Evolutionary conservation across 805 yeast species (phyloP), one percentile per base, ranked within the genome.

Genomic region (Geotrichum ghanense): DNA sequence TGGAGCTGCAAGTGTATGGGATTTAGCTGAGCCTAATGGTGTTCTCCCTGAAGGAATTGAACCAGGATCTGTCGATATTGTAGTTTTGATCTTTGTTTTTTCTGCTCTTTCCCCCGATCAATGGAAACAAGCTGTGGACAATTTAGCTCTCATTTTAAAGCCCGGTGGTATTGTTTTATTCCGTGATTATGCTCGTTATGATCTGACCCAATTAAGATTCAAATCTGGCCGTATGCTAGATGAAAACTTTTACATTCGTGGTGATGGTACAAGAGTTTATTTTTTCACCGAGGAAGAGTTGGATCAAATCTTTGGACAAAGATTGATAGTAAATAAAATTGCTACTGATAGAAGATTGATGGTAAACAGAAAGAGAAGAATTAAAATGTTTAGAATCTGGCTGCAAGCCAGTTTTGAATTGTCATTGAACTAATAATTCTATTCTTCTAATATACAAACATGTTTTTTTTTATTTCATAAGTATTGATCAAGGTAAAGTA

Each of bases 351-450:
- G 96, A 61, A 70, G 98, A 56, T 70, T 92, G 56, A 69, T 92
- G 53, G 97, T 92, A 21, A 92, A 92, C 63, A 74, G 98, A 58
- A 89, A 90, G 66, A 81, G 90, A 60, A 83, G 83, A 63, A 67
- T 92, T 53, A 92, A 92, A 66, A 92, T 92, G 98, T 92, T 86
- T 62, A 73, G 98, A 58, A 85, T 88, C 49, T 92, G 98, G 98
- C 67, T 92, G 48, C 98, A 92, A 67, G 97, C 37, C 37, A 31
- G 16, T 31, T 31, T 31, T 31, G 19, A 31, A 31, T n/a, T n/a
- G 16, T n/a, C 37, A n/a, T 6, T 31, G 16, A 14, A 25, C 14
- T 25, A 25, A 9, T 25, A 25, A 14, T 9, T 25, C 9, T 14
- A 25, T 25, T 25, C 14, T 9, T 25, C 14, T 9, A 25, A 25